Conservation (phyloP, 306 rosid genomes). For the Sicyos edulis region DNA sequence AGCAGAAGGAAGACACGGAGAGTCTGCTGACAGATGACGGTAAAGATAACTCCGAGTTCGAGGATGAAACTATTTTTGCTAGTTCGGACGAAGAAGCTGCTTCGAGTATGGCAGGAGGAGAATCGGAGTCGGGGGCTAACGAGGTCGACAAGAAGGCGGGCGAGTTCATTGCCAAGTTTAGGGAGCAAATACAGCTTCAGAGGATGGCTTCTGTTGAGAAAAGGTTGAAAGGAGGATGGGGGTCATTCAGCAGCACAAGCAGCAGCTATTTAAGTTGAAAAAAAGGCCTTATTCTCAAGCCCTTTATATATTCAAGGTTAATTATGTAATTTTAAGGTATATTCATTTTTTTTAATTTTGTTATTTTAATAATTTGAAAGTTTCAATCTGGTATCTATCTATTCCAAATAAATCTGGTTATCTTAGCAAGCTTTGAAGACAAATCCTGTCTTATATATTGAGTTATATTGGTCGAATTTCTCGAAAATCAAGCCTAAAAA, state of each 20-base stretch:
- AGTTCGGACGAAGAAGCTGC: conserved; percentile 47
- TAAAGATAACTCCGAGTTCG: conserved; percentile 32
- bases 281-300: not conserved
- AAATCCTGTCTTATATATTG: too few relatives aligned
- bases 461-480: too few relatives aligned
- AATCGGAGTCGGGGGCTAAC: conserved; percentile 39
- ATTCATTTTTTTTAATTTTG: not conserved
- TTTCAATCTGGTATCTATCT: not conserved
- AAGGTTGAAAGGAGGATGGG: conserved; percentile 53
- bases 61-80: conserved; percentile 28
- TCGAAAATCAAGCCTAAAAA: too few relatives aligned
- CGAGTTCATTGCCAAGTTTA: conserved; percentile 86
- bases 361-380: not conserved
- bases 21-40: conserved; percentile 18
- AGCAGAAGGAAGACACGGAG: conserved; percentile 32
- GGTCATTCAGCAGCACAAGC: conserved; percentile 20
- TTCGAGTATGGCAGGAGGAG: conserved; percentile 33
- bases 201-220: conserved; percentile 59
- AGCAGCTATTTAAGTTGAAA: conserved; percentile 39
- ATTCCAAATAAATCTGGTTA: not conserved
- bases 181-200: conserved; percentile 87
- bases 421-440: not conserved
- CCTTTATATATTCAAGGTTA: conserved; percentile 3
- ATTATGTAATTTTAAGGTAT: conserved; percentile 6
- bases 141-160: conserved; percentile 97